A percentile compares a stretch with the other conserved stretches of the same genome.
Evolutionary conservation across 176 grass and related monocot genomes (phyloP).

Genomic region (Aegilops bicornis): DNA sequence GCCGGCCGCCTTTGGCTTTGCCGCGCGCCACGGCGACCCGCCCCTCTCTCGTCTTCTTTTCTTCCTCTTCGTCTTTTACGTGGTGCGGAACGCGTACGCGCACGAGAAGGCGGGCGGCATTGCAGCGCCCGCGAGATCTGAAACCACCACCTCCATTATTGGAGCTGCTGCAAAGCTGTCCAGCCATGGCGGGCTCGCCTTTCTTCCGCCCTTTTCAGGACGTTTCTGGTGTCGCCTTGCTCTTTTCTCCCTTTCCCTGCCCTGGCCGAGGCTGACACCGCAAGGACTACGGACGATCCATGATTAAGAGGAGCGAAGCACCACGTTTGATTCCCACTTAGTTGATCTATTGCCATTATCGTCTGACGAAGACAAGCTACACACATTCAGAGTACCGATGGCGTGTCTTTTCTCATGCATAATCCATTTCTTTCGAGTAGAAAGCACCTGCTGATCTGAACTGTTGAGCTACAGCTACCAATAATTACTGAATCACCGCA

Average conservation of each 20-base stretch:
- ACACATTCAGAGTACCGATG: neutral
- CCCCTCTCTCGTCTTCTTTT: neutral
- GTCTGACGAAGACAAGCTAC: neutral
- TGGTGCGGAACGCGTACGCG: slow-evolving; percentile 16
- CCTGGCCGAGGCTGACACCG: neutral
- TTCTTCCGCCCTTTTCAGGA: neutral
- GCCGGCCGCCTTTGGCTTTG: neutral
- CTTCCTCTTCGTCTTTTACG: neutral
- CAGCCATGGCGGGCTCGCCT: neutral
- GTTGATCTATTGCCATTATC: neutral
- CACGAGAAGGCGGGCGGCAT: slow-evolving; percentile 7
- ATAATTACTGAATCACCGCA: too few relatives aligned
- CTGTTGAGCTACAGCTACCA: too few relatives aligned
- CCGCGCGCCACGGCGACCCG: neutral
- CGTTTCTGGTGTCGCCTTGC: slow-evolving; percentile 12
- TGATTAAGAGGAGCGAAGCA: neutral
- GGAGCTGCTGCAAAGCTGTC: slow-evolving; percentile 6
- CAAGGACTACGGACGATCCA: slow-evolving; percentile 20
- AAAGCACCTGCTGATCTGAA: too few relatives aligned
- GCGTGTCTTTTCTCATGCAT: too few relatives aligned
- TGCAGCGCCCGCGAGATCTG: slow-evolving; percentile 20
- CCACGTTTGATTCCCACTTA: neutral
- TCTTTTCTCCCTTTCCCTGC: neutral
- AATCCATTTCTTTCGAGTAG: too few relatives aligned
- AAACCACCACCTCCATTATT: slow-evolving; percentile 33